A percentile compares a stretch with the other conserved stretches of the same genome.
phyloP scores from a whole-genome alignment of 805 yeast genomes.

The Phaffomyces opuntiae region DNA sequence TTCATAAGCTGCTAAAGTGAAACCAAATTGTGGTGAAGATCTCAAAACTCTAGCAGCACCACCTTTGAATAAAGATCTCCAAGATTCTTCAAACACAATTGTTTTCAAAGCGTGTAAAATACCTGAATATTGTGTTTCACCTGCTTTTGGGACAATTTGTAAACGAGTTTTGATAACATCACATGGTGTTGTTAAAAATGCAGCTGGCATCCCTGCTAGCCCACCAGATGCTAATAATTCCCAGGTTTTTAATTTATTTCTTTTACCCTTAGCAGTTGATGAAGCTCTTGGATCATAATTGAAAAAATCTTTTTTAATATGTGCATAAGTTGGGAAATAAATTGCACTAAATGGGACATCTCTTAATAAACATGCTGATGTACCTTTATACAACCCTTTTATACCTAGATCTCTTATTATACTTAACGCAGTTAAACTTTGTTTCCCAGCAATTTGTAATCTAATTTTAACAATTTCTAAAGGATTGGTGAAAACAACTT shows the following conservation, averaged over 20 bases:
- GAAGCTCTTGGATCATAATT: conserved; percentile 59
- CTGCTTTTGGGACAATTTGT: conserved; percentile 74
- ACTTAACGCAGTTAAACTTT: conserved; percentile 48
- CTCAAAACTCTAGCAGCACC: conserved; percentile 91
- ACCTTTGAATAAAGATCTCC: conserved; percentile 88
- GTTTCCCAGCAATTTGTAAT: conserved; percentile 86
- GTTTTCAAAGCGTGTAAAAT: conserved; percentile 70
- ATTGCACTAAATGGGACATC: conserved; percentile 97
- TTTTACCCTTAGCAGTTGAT: conserved; percentile 42
- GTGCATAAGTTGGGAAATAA: conserved; percentile 95
- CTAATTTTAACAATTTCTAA: conserved; percentile 93
- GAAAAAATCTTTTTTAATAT: conserved; percentile 75
- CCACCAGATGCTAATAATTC: conserved; percentile 87
- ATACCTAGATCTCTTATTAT: conserved; percentile 77
- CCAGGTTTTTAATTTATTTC: conserved; percentile 63
- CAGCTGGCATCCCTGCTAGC: conserved; percentile 96
- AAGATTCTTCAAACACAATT: conserved; percentile 77
- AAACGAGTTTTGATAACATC: conserved; percentile 95
- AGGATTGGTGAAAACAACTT: conserved; percentile 93
- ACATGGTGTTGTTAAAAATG: conserved; percentile 91
- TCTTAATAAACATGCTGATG: conserved; percentile 81
- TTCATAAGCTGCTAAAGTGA: conserved; percentile 96
- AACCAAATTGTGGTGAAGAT: conserved; percentile 97
- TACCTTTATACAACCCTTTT: conserved; percentile 85
- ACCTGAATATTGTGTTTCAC: conserved; percentile 72